Base-by-base conservation (phyloP, 768 basidiomycete genomes). In the Psilocybe cyanescens region DNA sequence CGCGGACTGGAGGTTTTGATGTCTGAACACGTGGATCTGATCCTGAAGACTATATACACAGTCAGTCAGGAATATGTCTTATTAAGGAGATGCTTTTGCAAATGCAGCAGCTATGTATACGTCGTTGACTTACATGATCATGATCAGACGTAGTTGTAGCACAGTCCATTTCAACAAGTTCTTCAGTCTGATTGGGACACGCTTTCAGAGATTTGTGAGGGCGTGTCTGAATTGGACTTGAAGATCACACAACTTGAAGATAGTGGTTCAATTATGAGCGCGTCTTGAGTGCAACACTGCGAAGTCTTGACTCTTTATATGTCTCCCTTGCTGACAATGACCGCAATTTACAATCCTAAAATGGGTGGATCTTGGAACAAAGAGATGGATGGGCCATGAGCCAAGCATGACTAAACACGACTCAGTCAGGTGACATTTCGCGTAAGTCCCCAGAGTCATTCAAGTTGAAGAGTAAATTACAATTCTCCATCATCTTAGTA, bases 1-100 rank as follows among this genome's bases (percentile, higher is more conserved):
- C 14, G 35, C 60, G 85, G 68, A 76, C n/a, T 58, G 31, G 30
- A 31, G 53, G 54, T 35, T 59, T 30, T 46, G 28, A 49, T 19
- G 57, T 19, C 41, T 58, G 52, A 46, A 28, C 24, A 6, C 24
- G 30, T 46, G 59, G 14, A 24, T 35, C 45, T 54, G 37, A 29
- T 50, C 19, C 55, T 33, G 49, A 56, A 8, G 58, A 50, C 62
- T 63, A 55, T 46, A 61, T 61, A 45, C 41, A 61, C 48, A 51
- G 52, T 33, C 48, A 61, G 55, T 60, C 35, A 60, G 54, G 54
- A 35, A 49, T 4, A 24, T 14, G 16, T 35, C 48, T 55, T 45
- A 31, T 46, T 46, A 28, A 24, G 24, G 24, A 24, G 24, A 24
- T 24, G 49, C 37, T 50, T 48, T 58, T 58, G 48, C 49, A 41